Evolutionary conservation across 1,139 yeast genomes (phyloP).

Genomic region (Taphrina betulina): DNA sequence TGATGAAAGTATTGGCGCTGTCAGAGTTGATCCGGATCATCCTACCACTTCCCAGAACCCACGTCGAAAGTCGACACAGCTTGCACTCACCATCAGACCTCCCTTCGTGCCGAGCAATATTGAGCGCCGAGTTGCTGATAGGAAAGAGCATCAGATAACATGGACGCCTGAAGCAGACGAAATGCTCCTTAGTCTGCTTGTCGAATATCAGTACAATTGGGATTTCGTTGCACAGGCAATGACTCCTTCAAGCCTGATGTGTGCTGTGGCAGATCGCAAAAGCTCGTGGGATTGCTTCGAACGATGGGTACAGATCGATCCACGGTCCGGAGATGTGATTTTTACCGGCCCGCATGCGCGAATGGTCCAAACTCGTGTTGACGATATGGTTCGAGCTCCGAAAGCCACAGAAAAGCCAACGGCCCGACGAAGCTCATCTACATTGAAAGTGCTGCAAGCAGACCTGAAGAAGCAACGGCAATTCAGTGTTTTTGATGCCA

Average conservation of each 20-base stretch:
- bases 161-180: slow-evolving; percentile 96
- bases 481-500: slow-evolving; percentile 97
- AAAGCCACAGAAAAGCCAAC: slow-evolving; percentile 62
- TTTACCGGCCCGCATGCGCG: slow-evolving; percentile 84
- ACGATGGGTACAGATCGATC: slow-evolving; percentile 88
- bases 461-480: slow-evolving; percentile 65
- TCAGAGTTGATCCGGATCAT: slow-evolving; percentile 1
- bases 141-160: slow-evolving; percentile 62
- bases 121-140: slow-evolving; percentile 51
- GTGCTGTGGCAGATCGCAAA: slow-evolving; percentile 85
- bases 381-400: slow-evolving; percentile 48
- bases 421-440: neutral
- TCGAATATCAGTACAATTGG: slow-evolving; percentile 91
- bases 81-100: slow-evolving; percentile 54
- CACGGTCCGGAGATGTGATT: slow-evolving; percentile 45
- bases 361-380: slow-evolving; percentile 87
- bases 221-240: slow-evolving; percentile 81
- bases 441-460: slow-evolving; percentile 1
- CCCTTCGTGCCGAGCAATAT: slow-evolving; percentile 59
- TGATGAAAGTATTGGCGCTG: slow-evolving; percentile 1
- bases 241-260: slow-evolving; percentile 60
- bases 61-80: slow-evolving; percentile 14
- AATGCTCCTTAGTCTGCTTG: slow-evolving; percentile 71
- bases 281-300: slow-evolving; percentile 99
- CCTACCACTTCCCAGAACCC: neutral